Evolutionary conservation across 148 eudicot species (phyloP).

Genomic region (Nyssa sinensis): DNA sequence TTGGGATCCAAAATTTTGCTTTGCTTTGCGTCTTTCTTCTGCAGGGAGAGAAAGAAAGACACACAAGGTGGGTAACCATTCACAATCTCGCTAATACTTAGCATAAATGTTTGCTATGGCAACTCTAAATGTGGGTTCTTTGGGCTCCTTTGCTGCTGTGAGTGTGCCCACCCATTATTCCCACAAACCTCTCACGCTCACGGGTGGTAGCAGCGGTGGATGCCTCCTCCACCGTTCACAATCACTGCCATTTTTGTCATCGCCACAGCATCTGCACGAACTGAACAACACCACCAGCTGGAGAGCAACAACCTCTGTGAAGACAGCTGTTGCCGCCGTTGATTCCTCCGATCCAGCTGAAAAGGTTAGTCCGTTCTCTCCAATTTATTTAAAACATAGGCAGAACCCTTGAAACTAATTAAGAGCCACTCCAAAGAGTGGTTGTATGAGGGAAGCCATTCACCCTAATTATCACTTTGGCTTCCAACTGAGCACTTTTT

Average conservation of each 20-base stretch:
- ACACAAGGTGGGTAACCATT: neutral
- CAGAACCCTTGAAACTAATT: too few species aligned
- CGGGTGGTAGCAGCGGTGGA: neutral
- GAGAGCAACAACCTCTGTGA: conserved; percentile 23
- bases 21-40: too few species aligned
- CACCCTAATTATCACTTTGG: too few species aligned
- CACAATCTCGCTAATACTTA: neutral
- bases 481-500: too few species aligned
- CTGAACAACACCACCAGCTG: conserved; percentile 13
- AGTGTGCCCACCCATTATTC: conserved; percentile 16
- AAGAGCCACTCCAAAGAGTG: too few species aligned
- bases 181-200: conserved; percentile 14
- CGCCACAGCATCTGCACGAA: conserved; percentile 18
- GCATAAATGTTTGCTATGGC: conserved; percentile 31
- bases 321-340: conserved; percentile 44
- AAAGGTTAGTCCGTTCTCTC: conserved; percentile 31
- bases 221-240: conserved; percentile 10
- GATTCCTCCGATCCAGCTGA: conserved; percentile 40
- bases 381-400: too few species aligned
- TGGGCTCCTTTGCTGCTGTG: conserved; percentile 3
- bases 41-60: neutral
- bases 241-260: conserved; percentile 6
- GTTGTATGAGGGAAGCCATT: too few species aligned
- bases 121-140: conserved; percentile 26
- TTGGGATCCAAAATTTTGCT: too few species aligned